Conservation (phyloP, 2,329 filamentous ascomycete species). For the Clonostachys rhizophaga region DNA sequence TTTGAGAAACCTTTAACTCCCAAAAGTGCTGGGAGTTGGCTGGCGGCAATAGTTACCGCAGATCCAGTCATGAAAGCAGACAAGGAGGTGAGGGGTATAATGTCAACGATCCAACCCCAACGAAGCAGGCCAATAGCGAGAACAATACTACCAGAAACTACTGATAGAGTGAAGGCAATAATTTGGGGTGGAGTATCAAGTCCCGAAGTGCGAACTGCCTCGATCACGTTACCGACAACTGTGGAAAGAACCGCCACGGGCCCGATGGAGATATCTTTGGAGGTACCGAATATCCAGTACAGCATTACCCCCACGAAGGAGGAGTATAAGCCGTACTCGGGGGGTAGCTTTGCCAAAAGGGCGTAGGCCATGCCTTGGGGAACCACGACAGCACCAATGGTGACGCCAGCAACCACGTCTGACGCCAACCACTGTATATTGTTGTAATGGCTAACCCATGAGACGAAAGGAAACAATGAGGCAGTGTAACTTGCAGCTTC, state of each 20-base stretch:
- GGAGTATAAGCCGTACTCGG: constrained; percentile 77
- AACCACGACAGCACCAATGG: constrained; percentile 68
- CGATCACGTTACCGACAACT: constrained; percentile 77
- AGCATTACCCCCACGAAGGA: constrained; percentile 93
- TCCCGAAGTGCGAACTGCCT: constrained; percentile 50
- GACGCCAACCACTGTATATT: constrained; percentile 86
- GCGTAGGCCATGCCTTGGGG: constrained; percentile 97
- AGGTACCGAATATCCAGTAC: constrained; percentile 98
- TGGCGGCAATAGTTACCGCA: constrained; percentile 79
- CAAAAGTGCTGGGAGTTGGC: constrained; percentile 78
- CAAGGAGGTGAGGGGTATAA: constrained; percentile 86
- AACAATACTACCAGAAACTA: constrained; percentile 76
- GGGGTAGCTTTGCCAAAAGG: constrained; percentile 70
- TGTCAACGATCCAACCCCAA: constrained; percentile 84
- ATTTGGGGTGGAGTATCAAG: constrained; percentile 58
- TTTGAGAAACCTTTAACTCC: constrained; percentile 74
- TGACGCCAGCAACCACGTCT: constrained; percentile 74
- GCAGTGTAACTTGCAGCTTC: constrained; percentile 57
- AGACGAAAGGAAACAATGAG: constrained; percentile 79
- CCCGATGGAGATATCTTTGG: constrained; percentile 97
- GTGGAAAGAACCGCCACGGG: constrained; percentile 96
- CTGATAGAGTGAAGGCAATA: constrained; percentile 72
- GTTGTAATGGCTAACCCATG: constrained; percentile 92
- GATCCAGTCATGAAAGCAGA: constrained; percentile 97
- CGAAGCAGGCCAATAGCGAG: constrained; percentile 73